These are phyloP conservation scores for Cyberlindnera mrakii DNA, from an alignment of 805 yeast species.

Conservation along the genomic window DNA sequence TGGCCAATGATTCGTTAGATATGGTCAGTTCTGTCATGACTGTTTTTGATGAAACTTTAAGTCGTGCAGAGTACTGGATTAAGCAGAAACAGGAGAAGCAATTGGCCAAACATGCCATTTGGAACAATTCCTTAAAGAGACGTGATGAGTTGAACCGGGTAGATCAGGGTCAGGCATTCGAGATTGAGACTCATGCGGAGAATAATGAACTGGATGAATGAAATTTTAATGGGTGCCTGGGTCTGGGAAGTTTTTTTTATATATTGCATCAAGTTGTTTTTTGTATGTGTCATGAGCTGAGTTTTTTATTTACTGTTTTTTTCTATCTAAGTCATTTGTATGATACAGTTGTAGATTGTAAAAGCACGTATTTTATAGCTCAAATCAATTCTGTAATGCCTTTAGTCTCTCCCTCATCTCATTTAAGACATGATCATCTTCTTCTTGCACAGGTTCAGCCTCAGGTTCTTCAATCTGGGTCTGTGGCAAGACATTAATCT, in stretches of 20 bases:
- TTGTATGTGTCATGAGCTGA: background rate
- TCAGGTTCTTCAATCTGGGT: conserved; percentile 19
- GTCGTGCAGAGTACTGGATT: conserved; percentile 83
- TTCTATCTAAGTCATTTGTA: conserved; percentile 1
- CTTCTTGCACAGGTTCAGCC: conserved; percentile 29
- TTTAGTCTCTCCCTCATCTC: conserved; percentile 86
- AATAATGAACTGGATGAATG: conserved; percentile 1
- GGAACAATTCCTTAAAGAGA: conserved; percentile 15
- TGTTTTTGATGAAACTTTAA: conserved; percentile 80
- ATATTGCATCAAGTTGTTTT: too few species aligned
- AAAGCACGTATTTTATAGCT: background rate
- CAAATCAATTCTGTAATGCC: conserved; percentile 61
- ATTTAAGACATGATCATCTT: conserved; percentile 67
- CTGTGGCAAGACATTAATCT: conserved; percentile 31
- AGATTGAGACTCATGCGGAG: background rate
- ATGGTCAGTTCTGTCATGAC: conserved; percentile 75
- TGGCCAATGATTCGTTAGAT: conserved; percentile 86
- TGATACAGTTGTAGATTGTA: background rate
- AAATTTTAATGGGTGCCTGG: too few species aligned
- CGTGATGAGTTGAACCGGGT: conserved; percentile 2
- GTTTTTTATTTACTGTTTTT: background rate
- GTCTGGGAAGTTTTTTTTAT: too few species aligned
- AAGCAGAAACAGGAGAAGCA: conserved; percentile 37
- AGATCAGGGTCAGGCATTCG: too few species aligned
- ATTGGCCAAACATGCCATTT: conserved; percentile 25